Evolutionary conservation across 305 asterid species (phyloP).

Genomic region (Petunia hybrid): DNA sequence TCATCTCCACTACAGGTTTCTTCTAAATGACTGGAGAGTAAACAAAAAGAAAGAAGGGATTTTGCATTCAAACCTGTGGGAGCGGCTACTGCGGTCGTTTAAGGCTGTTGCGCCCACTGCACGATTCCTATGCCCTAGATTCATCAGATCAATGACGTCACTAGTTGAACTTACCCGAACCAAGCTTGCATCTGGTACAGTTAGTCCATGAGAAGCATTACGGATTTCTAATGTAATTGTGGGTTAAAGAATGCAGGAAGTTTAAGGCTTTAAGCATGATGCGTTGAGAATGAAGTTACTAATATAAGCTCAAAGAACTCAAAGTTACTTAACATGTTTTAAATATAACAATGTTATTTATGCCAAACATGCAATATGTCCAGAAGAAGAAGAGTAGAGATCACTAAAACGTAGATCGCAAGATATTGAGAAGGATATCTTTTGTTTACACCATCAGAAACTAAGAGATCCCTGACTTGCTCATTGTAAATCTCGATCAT

Average conservation of each 20-base stretch:
- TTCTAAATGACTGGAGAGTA: slow-evolving; percentile 12
- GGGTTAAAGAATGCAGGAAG: slow-evolving; percentile 56
- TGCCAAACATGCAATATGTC: neutral
- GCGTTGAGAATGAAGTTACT: neutral
- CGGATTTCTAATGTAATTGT: slow-evolving; percentile 82
- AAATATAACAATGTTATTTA: neutral
- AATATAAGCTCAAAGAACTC: neutral
- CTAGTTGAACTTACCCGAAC: slow-evolving; percentile 74
- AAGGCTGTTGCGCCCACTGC: slow-evolving; percentile 95
- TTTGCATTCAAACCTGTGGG: slow-evolving; percentile 71
- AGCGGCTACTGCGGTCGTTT: slow-evolving; percentile 88
- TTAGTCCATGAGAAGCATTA: slow-evolving; percentile 88
- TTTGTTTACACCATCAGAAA: slow-evolving; percentile 77
- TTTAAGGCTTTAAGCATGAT: neutral
- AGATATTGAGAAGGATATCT: slow-evolving; percentile 73
- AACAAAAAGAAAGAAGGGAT: neutral
- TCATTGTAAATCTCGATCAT: slow-evolving; percentile 99
- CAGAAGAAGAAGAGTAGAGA: slow-evolving; percentile 23
- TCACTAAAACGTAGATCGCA: slow-evolving; percentile 21
- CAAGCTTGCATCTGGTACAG: slow-evolving; percentile 85
- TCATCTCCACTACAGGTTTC: slow-evolving; percentile 10
- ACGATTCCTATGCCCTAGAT: slow-evolving; percentile 77
- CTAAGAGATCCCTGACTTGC: slow-evolving; percentile 97
- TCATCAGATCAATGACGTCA: slow-evolving; percentile 94
- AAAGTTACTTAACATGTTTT: neutral